Base-by-base conservation (phyloP, 352 stramenopile species). In the Phytophthora tentaculata region DNA sequence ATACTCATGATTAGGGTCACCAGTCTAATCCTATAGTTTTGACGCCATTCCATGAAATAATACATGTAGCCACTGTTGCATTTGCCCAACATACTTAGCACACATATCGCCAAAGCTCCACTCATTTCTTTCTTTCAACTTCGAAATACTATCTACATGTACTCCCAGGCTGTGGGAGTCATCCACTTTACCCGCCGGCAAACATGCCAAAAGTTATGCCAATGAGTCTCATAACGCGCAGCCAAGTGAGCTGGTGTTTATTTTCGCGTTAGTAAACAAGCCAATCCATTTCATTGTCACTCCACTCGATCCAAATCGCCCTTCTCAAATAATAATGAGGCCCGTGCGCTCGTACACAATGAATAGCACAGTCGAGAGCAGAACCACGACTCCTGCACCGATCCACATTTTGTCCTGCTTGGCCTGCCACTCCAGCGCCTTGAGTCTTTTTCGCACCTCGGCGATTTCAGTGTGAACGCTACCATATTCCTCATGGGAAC, bases 341-440 rank as follows among this genome's bases (percentile, higher is more conserved):
- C 86, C 86, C 8, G 86, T 92, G 55, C 86, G 86, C 56, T 94
- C 80, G 57, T 94, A 84, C 20, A 92, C 62, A 23, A 94, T 94
- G 68, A 84, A 90, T 7, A 89, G 52, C 45, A 92, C 83, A 0
- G 84, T 92, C 13, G 81, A 82, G 12, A 78, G 54, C 13, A 94
- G 69, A n/a, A 91, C 66, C 0, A 74, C 48, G 41, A 94, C 69
- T 19, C 86, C 84, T 1, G 86, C 83, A 8, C 67, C 81, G 53
- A 94, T 94, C 84, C 86, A 94, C 74, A 94, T 83, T 45, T 80
- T 79, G 62, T 94, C 86, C 60, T 91, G 82, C 9, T 69, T 83
- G 13, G 86, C 83, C 49, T 94, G 86, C 86, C 86, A 94, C 76
- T 92, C 60, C 24, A 76, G 73, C 14, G 71, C 73, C 64, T 86